Evolutionary conservation across 202 grass and related monocot species (phyloP).

Genomic region (Elaeis oleifera): DNA sequence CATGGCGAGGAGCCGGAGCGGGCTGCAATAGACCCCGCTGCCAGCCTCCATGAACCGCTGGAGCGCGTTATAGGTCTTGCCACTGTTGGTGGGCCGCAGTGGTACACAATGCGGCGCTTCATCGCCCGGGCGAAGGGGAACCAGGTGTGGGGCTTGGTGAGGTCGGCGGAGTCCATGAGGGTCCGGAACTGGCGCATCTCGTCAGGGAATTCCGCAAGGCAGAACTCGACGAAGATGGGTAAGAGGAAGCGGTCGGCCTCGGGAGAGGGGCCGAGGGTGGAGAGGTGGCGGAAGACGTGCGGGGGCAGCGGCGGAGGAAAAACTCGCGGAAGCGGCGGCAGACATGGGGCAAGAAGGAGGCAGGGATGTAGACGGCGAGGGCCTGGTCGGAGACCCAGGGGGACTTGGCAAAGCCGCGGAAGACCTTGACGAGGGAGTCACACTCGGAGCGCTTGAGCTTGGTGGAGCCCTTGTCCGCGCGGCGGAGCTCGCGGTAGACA

Average conservation of each 20-base stretch:
- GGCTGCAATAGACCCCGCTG: slow-evolving; percentile 79
- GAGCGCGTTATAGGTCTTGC: slow-evolving; percentile 90
- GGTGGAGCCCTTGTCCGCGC: slow-evolving; percentile 8
- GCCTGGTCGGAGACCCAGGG: slow-evolving; percentile 66
- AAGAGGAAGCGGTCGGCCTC: slow-evolving; percentile 51
- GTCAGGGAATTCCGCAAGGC: slow-evolving; percentile 35
- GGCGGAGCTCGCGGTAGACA: slow-evolving; percentile 51
- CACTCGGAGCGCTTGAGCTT: slow-evolving; percentile 33
- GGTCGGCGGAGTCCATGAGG: slow-evolving; percentile 52
- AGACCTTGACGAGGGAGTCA: slow-evolving; percentile 33
- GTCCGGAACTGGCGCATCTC: slow-evolving; percentile 38
- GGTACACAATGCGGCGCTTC: slow-evolving; percentile 75
- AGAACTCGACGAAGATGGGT: slow-evolving; percentile 61
- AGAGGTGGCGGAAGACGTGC: slow-evolving; percentile 28
- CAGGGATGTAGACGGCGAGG: slow-evolving; percentile 70
- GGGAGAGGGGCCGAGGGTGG: slow-evolving; percentile 24
- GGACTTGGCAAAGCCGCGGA: slow-evolving; percentile 58
- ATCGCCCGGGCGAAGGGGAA: slow-evolving; percentile 93
- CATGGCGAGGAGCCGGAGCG: slow-evolving; percentile 92
- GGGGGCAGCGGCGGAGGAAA: slow-evolving; percentile 46
- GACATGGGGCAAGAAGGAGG: slow-evolving; percentile 47
- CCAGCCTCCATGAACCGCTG: slow-evolving; percentile 54
- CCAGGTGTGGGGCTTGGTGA: slow-evolving; percentile 75
- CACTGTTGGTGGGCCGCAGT: slow-evolving; percentile 93
- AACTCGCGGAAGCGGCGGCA: slow-evolving; percentile 44